Conservation (phyloP, 2,329 filamentous ascomycete genomes). For the Fusarium lateritium region DNA sequence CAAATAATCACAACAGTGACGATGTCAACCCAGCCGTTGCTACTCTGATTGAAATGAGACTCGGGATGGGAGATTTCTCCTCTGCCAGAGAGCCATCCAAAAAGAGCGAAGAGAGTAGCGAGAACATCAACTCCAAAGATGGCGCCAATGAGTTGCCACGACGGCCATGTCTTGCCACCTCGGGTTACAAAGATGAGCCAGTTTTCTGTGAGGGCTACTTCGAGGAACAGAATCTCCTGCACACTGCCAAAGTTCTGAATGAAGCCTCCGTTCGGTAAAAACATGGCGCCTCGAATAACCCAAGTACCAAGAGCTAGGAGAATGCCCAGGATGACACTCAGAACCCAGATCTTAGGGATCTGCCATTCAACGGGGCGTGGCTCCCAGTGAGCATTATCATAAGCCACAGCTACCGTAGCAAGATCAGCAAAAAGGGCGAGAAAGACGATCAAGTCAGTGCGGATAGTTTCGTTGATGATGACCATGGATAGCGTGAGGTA, state of each 20-base stretch:
- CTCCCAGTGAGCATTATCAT: slow-evolving; percentile 38
- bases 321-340: slow-evolving; percentile 21
- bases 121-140: slow-evolving; percentile 21
- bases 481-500: slow-evolving; percentile 28
- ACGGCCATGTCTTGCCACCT: slow-evolving; percentile 36
- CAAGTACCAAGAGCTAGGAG: slow-evolving; percentile 15
- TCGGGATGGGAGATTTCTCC: slow-evolving; percentile 8
- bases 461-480: slow-evolving; percentile 37
- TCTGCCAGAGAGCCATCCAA: slow-evolving; percentile 21
- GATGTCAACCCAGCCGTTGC: slow-evolving; percentile 31
- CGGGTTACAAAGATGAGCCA: slow-evolving; percentile 38
- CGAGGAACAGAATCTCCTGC: slow-evolving; percentile 28
- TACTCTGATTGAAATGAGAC: slow-evolving; percentile 27
- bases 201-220: slow-evolving; percentile 35
- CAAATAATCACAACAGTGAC: slow-evolving; percentile 32
- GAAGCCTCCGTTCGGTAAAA: neutral
- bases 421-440: slow-evolving; percentile 15
- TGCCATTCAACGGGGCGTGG: slow-evolving; percentile 28
- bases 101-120: slow-evolving; percentile 12
- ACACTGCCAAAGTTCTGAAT: slow-evolving; percentile 28
- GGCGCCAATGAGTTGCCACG: slow-evolving; percentile 32
- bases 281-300: slow-evolving; percentile 7
- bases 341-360: slow-evolving; percentile 30
- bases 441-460: slow-evolving; percentile 20
- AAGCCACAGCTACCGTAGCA: slow-evolving; percentile 31